Base-by-base conservation (phyloP, 106 monocot species). In the Vanilla planifolia region DNA sequence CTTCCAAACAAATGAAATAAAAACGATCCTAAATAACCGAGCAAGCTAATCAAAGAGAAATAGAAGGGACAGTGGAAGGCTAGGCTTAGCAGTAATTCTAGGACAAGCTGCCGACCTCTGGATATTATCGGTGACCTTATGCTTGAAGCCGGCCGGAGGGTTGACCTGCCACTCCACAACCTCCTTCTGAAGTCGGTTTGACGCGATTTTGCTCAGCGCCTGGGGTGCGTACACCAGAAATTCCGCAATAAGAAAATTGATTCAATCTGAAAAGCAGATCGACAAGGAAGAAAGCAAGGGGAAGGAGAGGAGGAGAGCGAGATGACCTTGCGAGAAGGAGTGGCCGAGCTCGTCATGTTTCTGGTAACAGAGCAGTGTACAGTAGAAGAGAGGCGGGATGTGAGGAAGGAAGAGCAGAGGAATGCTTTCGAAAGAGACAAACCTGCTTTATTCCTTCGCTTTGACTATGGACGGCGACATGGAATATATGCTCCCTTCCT, bases 131-230 rank as follows among this genome's bases (percentile, higher is more conserved):
- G 83, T 58, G 68, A 77, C 71, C 71, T 77, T 83, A 71, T 89
- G 83, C 65, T 83, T 73, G 80, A 89, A 89, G 13, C 88, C 88
- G 0, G 74, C 41, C 13, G 83, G 88, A 21, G 88, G 83, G 44
- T 71, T 83, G 77, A 83, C 74, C 67, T 89, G 83, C 88, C 88
- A 89, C 44, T 89, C 83, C 55, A 70, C 67, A 24, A 89, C 74
- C 62, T 89, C 88, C 76, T 89, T 89, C 83, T 89, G 88, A 9
- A 89, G 79, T 36, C 83, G 48, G 50, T 77, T 80, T 68, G 77
- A 83, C 2, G 88, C 83, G 71, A 89, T 89, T 73, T 83, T 89
- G 74, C 88, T 80, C 68, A 89, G 55, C 21, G 65, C 68, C 85
- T 86, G 67, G 44, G n/a, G n/a, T 37, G 37, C 10, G 5, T 5